These are phyloP conservation scores for Musa itinerans DNA, from an alignment of 176 grass and related monocot species.

Conservation along the genomic window DNA sequence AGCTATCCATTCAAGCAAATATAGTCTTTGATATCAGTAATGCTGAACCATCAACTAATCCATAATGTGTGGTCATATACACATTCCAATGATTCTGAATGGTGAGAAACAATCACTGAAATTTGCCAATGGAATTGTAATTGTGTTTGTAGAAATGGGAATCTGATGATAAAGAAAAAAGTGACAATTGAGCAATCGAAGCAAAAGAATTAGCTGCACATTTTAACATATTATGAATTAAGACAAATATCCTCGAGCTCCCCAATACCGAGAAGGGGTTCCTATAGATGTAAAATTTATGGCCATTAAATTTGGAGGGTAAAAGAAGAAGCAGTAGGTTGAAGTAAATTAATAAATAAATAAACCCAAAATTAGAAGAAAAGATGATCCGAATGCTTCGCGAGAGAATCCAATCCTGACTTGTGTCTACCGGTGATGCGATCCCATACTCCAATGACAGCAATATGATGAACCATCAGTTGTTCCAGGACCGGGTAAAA, in stretches of 20 bases:
- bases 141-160: too few relatives aligned
- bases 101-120: too few relatives aligned
- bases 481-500: neutral
- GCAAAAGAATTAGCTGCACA: conserved; percentile 18
- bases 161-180: neutral
- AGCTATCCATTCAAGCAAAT: too few relatives aligned
- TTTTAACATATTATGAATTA: conserved; percentile 3
- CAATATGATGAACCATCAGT: neutral
- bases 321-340: neutral
- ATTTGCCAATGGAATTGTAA: too few relatives aligned
- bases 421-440: neutral
- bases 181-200: neutral
- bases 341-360: neutral
- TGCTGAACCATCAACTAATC: too few relatives aligned
- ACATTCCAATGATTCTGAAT: too few relatives aligned
- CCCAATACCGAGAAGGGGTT: neutral
- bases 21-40: too few relatives aligned
- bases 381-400: neutral
- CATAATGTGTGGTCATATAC: too few relatives aligned
- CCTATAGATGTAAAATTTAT: neutral
- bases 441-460: neutral
- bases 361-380: neutral
- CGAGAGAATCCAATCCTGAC: neutral
- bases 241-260: neutral
- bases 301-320: neutral